These are phyloP conservation scores for Aphelidium insulamus DNA, from an alignment of 371 early-diverging fungal genomes.

Conservation along the genomic window DNA sequence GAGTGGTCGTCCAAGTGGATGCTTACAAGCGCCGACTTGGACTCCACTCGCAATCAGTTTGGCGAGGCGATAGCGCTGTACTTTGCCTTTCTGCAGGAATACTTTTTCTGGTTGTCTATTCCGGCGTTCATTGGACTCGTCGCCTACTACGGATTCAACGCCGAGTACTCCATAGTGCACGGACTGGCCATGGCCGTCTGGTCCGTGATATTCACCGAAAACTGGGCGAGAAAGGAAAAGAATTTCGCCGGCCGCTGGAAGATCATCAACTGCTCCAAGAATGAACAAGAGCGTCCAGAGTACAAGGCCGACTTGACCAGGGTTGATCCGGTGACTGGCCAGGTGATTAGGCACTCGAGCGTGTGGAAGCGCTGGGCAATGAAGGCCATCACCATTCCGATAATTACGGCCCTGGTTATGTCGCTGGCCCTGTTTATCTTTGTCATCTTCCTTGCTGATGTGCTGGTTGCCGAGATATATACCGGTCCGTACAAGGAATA, in stretches of 20 bases:
- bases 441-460: conserved; percentile 43
- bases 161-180: conserved; percentile 30
- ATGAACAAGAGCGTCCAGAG: conserved; percentile 33
- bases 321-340: conserved; percentile 46
- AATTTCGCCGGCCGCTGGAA: conserved; percentile 54
- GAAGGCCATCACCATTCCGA: conserved; percentile 27
- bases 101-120: conserved; percentile 39
- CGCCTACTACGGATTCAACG: conserved; percentile 24
- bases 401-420: conserved; percentile 31
- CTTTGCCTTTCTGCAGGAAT: conserved; percentile 74
- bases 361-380: conserved; percentile 40
- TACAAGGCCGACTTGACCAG: conserved; percentile 35
- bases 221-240: conserved; percentile 51
- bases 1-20: conserved; percentile 55
- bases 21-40: conserved; percentile 37
- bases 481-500: conserved; percentile 40
- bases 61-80: conserved; percentile 75
- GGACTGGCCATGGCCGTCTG: conserved; percentile 41
- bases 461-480: conserved; percentile 57
- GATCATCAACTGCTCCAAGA: conserved; percentile 31
- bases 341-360: conserved; percentile 39
- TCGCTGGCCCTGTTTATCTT: conserved; percentile 35
- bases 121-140: conserved; percentile 40
- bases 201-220: conserved; percentile 43
- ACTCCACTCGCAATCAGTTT: conserved; percentile 44